Base-by-base conservation (phyloP, 768 basidiomycete genomes). In the Amanita exitialis region DNA sequence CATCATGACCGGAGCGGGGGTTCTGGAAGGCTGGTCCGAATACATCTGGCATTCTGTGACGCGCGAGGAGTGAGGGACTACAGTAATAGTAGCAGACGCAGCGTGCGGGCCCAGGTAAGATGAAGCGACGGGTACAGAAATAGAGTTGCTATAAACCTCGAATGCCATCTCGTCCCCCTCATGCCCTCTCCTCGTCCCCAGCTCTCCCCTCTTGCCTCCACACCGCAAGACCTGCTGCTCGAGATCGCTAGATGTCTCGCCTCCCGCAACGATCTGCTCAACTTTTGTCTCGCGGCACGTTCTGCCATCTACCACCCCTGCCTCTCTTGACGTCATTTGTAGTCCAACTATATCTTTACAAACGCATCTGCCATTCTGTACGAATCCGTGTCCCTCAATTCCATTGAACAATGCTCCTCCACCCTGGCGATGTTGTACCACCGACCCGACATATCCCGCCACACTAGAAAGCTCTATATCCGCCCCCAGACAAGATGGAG, bases 381-480 rank as follows among this genome's bases (percentile, higher is more conserved):
- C 55, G 68, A 71, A 39, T 67, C 67, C 3, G 78, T 89, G 46
- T 66, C 69, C 23, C 69, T 89, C 41, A 68, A 70, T 51, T 75
- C 76, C 25, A 61, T 69, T 1, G 68, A 73, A 25, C 86, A 89
- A 71, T 87, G 82, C 57, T 59, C 62, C n/a, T 58, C 63, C 10
- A 89, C 87, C 0, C 72, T 89, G 34, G 60, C 61, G 20, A 87
- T 90, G 86, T 79, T 90, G 28, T 57, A 59, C 51, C 62, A 61
- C 12, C 69, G 70, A 7, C 75, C 75, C 1, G 71, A 72, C 41
- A 75, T 87, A 43, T 79, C 86, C 0, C 77, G 85, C 18, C 86
- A 88, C 59, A 76, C 88, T 36, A 76, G 75, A 27, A 70, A 75
- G 48, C 76, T 90, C 15, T 56, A 72, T 18, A 64, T 89, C 30